These are phyloP conservation scores for Suhomyces wounanorum DNA, from an alignment of 1,139 yeast species.

Conservation along the genomic window DNA sequence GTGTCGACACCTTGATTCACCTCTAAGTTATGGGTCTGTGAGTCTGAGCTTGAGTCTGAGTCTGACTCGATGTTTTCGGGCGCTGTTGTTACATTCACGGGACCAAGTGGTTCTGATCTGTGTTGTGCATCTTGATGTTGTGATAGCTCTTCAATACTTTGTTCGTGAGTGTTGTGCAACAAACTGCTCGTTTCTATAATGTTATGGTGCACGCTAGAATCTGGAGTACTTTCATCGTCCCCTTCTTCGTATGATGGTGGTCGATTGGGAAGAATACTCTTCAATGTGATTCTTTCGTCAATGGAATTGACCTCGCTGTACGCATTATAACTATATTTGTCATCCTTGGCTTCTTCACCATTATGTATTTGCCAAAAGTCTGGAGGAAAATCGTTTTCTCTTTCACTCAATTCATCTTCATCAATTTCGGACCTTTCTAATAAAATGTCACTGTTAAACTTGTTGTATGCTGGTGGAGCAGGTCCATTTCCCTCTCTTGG, in stretches of 20 bases:
- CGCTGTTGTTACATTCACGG: background rate
- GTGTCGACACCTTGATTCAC: background rate
- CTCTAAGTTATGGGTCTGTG: background rate
- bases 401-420: conserved; percentile 47
- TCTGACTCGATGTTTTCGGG: background rate
- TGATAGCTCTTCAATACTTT: background rate
- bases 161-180: background rate
- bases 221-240: conserved; percentile 7
- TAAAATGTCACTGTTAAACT: conserved; percentile 54
- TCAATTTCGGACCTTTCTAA: conserved; percentile 58
- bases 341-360: conserved; percentile 19
- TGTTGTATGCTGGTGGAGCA: conserved; percentile 63
- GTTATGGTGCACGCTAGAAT: background rate
- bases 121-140: background rate
- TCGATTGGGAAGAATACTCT: conserved; percentile 34
- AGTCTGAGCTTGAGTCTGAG: background rate
- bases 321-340: conserved; percentile 46
- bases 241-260: conserved; percentile 41
- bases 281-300: conserved; percentile 46
- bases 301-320: conserved; percentile 36
- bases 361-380: conserved; percentile 49
- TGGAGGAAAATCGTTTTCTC: conserved; percentile 58
- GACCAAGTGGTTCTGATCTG: background rate
- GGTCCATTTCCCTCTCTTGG: conserved; percentile 62
- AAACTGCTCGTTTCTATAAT: conserved; percentile 7